These are phyloP conservation scores for Zygoascus biomembranicola DNA, from an alignment of 805 yeast species.

Conservation along the genomic window DNA sequence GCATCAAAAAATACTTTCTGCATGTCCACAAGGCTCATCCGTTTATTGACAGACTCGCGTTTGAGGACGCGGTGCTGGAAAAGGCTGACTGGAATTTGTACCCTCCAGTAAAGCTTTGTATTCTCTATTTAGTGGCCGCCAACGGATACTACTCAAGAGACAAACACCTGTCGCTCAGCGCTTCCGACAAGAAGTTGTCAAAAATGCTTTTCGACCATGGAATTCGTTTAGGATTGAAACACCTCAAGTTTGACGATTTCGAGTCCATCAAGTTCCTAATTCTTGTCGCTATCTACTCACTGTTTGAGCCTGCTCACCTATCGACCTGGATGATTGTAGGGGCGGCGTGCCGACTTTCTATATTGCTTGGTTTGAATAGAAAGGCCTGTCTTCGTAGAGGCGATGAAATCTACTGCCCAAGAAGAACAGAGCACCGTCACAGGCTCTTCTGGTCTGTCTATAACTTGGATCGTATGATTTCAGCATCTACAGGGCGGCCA, in stretches of 20 bases:
- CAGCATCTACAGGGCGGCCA: background rate
- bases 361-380: background rate
- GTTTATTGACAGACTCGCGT: background rate
- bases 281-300: background rate
- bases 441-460: background rate
- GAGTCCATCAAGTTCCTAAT: background rate
- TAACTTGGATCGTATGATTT: background rate
- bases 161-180: background rate
- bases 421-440: background rate
- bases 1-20: background rate
- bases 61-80: background rate
- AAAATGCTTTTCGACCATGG: background rate
- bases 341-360: background rate
- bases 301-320: background rate
- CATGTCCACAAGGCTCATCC: background rate
- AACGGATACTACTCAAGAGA: background rate
- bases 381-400: background rate
- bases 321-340: background rate
- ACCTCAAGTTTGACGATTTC: background rate
- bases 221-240: background rate
- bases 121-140: background rate
- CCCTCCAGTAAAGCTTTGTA: background rate
- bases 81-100: background rate
- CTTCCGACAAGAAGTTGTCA: background rate
- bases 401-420: background rate